These are phyloP conservation scores for Tympanopsis confertula DNA, from an alignment of 2,329 filamentous ascomycete species.

Conservation along the genomic window DNA sequence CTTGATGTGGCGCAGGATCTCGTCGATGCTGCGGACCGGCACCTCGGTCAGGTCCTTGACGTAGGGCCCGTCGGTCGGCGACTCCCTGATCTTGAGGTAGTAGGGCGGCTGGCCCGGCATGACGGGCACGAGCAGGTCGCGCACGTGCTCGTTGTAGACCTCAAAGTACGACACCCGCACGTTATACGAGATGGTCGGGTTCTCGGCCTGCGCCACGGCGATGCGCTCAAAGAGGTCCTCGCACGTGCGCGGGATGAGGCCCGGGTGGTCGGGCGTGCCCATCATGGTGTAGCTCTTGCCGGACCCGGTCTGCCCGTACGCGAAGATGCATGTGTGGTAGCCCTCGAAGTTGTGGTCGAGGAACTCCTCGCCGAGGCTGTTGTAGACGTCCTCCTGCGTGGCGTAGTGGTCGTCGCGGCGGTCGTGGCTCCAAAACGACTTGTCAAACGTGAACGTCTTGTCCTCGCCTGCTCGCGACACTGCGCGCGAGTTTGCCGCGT, in stretches of 20 bases:
- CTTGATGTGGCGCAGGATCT: slow-evolving; percentile 85
- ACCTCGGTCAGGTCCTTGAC: slow-evolving; percentile 94
- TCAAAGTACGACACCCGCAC: slow-evolving; percentile 98
- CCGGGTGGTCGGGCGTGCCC: slow-evolving; percentile 74
- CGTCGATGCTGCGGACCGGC: slow-evolving; percentile 73
- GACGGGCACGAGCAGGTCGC: slow-evolving; percentile 75
- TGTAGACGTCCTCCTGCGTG: slow-evolving; percentile 85
- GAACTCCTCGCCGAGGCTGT: slow-evolving; percentile 87
- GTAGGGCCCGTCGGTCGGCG: slow-evolving; percentile 86
- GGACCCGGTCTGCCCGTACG: slow-evolving; percentile 93
- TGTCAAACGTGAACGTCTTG: slow-evolving; percentile 90
- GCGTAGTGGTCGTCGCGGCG: slow-evolving; percentile 74
- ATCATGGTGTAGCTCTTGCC: slow-evolving; percentile 99
- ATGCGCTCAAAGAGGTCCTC: slow-evolving; percentile 93
- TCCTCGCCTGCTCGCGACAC: slow-evolving; percentile 68
- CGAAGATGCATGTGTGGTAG: slow-evolving; percentile 98
- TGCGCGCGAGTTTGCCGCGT: slow-evolving; percentile 42
- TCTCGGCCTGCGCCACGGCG: slow-evolving; percentile 62
- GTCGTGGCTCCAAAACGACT: slow-evolving; percentile 94
- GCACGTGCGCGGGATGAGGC: slow-evolving; percentile 88
- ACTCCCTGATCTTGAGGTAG: slow-evolving; percentile 95
- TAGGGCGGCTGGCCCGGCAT: slow-evolving; percentile 62
- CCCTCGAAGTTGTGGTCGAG: slow-evolving; percentile 98
- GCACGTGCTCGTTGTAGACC: slow-evolving; percentile 98
- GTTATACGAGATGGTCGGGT: slow-evolving; percentile 88